Base-by-base conservation (phyloP, 495 filamentous ascomycete genomes). In the Tuber borchii region DNA sequence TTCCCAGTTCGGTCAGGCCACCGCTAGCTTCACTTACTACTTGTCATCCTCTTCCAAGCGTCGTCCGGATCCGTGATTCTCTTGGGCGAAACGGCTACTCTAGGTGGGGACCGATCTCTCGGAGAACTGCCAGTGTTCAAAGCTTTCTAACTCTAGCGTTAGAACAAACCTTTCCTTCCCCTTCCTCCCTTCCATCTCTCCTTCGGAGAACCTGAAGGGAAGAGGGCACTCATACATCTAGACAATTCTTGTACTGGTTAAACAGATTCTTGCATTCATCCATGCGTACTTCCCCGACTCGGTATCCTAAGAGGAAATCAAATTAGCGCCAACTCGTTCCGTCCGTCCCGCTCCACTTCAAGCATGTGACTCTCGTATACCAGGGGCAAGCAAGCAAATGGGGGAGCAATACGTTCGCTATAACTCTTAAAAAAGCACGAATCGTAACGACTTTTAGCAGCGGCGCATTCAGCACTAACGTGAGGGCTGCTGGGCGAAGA, bases 371-470 rank as follows among this genome's bases (percentile, higher is more conserved):
- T 34, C 3, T 65, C 26, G 31, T 14, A 34, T 2, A 34, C 16
- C 56, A 65, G 26, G 26, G n/a, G 51, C 51, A 34, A 34, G 56
- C 56, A 65, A 34, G 56, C 26, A 31, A 65, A 65, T 34, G 45
- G n/a, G 51, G 42, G 70, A 68, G 42, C 70, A 73, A 69, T 22
- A 79, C 78, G 78, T 48, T 79, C 78, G 40, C 73, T 79, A 43
- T 79, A 79, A 12, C 76, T 79, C 73, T 79, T 79, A 70, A 79
- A 79, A 77, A 79, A 79, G 43, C 78, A 79, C 9, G 76, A 79
- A 44, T 79, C 70, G 46, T 79, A 79, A 14, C 78, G 76, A 17
- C 76, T 76, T 56, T 79, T 79, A 56, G 65, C 56, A 31, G 42
- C 72, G 16, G 56, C 72, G 73, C 78, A 79, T 17, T 65, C 26